phyloP scores from a whole-genome alignment of 345 rosid genomes.

The Melastoma malabathricum region DNA sequence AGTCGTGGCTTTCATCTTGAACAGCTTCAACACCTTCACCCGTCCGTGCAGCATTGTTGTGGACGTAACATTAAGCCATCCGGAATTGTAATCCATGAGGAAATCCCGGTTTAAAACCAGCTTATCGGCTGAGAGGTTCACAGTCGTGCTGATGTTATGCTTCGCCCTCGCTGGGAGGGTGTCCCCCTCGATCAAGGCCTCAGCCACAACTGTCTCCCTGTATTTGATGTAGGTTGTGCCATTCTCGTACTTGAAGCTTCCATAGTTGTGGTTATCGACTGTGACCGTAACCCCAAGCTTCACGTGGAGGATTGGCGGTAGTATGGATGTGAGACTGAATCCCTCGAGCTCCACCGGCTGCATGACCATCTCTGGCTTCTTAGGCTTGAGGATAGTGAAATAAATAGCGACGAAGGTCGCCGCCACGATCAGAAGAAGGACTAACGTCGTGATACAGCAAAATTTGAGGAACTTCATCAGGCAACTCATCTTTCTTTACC shows the following conservation, averaged over 20 bases:
- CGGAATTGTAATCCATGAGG: background rate
- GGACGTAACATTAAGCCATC: conserved; percentile 19
- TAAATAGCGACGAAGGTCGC: conserved; percentile 5
- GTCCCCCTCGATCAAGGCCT: conserved; percentile 14
- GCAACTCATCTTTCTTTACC: no score
- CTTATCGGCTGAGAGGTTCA: conserved; percentile 13
- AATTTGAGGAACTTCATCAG: conserved; percentile 10
- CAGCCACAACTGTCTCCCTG: conserved; percentile 7
- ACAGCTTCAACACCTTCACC: conserved; percentile 10
- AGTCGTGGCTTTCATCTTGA: conserved; percentile 24
- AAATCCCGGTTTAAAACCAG: conserved; percentile 8
- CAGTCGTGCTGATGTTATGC: conserved; percentile 12
- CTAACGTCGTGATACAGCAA: conserved; percentile 5
- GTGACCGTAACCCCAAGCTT: conserved; percentile 18
- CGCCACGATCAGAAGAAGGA: conserved; percentile 6
- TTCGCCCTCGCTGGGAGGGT: conserved; percentile 17
- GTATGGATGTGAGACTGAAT: background rate
- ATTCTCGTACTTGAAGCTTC: conserved; percentile 18
- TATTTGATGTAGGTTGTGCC: conserved; percentile 16
- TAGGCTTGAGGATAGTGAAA: conserved; percentile 28
- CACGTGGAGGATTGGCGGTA: conserved; percentile 2
- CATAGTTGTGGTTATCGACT: conserved; percentile 24
- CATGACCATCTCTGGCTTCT: conserved; percentile 15
- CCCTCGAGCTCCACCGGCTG: conserved; percentile 12
- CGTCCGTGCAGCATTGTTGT: conserved; percentile 19